Base-by-base conservation (phyloP, 176 grass and related monocot genomes). In the Bonia amplexicaulis region DNA sequence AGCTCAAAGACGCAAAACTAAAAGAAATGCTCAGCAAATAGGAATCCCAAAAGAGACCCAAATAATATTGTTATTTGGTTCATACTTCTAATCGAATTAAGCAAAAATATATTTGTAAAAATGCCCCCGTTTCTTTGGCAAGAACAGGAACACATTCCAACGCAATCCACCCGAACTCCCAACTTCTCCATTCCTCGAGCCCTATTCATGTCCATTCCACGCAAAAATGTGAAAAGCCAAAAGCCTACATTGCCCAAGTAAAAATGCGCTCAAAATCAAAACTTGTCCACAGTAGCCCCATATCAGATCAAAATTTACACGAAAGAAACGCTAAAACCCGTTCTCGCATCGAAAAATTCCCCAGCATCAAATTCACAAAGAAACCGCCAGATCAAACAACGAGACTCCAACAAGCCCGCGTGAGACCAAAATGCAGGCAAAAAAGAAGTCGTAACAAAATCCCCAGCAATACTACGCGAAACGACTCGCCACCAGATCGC, bases 331-430 rank as follows among this genome's bases (percentile, higher is more conserved):
- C 4, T 27, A 73, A 82, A 60, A 2, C 35, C 33, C 22, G 79
- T 29, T 49, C n/a, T 71, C 39, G 53, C 54, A 22, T 23, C 48
- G 23, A 71, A 59, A 88, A 54, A 19, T 6, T 5, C 29, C 31
- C 46, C 3, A 5, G 1, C 17, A 55, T 33, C 5, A 37, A 63
- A 37, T 0, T 22, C 87, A 5, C 19, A 51, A 2, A 1, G 64
- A 48, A 48, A 25, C 83, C 40, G 29, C 76, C 82, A 89, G 87
- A 89, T 89, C 82, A 81, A 80, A 12, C 49, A 0, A 12, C 23
- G 45, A 37, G 58, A 19, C 35, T 9, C 51, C 8, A 2, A 9
- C 2, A 45, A 9, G 14, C 16, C 66, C 9, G 25, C 54, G 10
- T 8, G 23, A 22, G 17, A 79, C 58, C 44, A 15, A 35, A 89